Evolutionary conservation across 106 monocot genomes (phyloP).

Genomic region (Triglochin maritima): DNA sequence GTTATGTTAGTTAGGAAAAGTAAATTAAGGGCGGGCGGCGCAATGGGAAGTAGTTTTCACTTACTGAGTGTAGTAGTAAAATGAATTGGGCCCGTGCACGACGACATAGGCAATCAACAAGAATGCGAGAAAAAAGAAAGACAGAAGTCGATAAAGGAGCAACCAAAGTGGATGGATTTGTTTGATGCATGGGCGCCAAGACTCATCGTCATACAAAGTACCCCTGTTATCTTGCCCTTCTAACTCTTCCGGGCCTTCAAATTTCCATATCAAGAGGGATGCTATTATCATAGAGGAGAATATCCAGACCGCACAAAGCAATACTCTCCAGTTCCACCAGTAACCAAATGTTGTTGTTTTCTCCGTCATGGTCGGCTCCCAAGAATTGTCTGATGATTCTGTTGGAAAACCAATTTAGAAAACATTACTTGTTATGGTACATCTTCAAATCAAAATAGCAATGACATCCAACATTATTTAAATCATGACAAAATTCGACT

Average conservation of each 20-base stretch:
- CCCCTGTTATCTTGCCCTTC: conserved; percentile 17
- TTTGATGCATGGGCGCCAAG: conserved; percentile 72
- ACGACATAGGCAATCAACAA: conserved; percentile 29
- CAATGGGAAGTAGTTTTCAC: too few relatives aligned
- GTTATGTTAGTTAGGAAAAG: too few relatives aligned
- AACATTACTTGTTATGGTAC: neutral
- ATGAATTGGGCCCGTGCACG: conserved; percentile 29
- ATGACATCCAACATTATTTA: neutral
- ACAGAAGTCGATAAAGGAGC: conserved; percentile 32
- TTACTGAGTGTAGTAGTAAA: conserved; percentile 75
- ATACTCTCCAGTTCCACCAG: conserved; percentile 74
- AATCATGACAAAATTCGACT: neutral
- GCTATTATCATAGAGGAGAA: conserved; percentile 35
- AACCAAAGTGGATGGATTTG: conserved; percentile 61
- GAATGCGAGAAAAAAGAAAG: conserved; percentile 38
- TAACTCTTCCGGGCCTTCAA: conserved; percentile 25
- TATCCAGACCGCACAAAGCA: conserved; percentile 47
- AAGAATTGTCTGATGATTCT: conserved; percentile 33
- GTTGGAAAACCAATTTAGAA: conserved; percentile 16
- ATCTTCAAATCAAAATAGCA: neutral
- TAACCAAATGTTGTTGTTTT: conserved; percentile 32
- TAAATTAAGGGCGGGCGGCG: too few relatives aligned
- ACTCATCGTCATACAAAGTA: conserved; percentile 40
- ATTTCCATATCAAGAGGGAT: conserved; percentile 48
- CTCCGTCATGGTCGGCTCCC: conserved; percentile 35